Percentiles rank a stretch among this genome's conserved stretches.
Evolutionary conservation across 1,284 basidiomycete species (phyloP).

Genomic region (Leucoagaricus sp.): DNA sequence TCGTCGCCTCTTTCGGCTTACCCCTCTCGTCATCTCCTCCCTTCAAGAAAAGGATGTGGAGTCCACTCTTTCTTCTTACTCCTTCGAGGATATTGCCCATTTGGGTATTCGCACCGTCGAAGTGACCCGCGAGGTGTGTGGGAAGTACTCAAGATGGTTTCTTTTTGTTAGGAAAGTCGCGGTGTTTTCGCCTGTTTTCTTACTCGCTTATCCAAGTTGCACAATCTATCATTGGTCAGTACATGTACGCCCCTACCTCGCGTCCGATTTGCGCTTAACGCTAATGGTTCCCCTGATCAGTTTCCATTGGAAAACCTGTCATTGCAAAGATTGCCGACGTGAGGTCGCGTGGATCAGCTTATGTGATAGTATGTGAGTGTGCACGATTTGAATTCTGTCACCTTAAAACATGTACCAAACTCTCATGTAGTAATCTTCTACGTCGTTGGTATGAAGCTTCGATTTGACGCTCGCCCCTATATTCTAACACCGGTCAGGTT

Average conservation of each 20-base stretch:
- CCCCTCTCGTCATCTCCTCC: not conserved
- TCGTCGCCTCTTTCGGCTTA: not conserved
- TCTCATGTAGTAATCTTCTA: slow-evolving; percentile 52
- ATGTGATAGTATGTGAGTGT: slow-evolving; percentile 62
- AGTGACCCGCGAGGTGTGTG: slow-evolving; percentile 53
- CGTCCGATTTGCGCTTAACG: not conserved
- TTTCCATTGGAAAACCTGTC: slow-evolving; percentile 66
- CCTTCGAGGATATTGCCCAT: slow-evolving; percentile 32
- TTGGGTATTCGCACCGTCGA: slow-evolving; percentile 53
- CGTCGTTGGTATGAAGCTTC: slow-evolving; percentile 37
- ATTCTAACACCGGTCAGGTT: slow-evolving; percentile 38
- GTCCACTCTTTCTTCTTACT: slow-evolving; percentile 8
- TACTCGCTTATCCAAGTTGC: slow-evolving; percentile 47
- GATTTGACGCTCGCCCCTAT: slow-evolving; percentile 20
- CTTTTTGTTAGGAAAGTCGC: slow-evolving; percentile 57
- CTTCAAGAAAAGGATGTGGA: slow-evolving; percentile 18
- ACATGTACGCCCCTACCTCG: not conserved
- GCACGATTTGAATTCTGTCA: not conserved
- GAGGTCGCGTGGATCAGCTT: slow-evolving; percentile 57
- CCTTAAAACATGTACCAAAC: not conserved
- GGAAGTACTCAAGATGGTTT: slow-evolving; percentile 57
- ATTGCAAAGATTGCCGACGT: slow-evolving; percentile 82
- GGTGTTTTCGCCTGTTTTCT: not conserved
- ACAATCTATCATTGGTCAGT: slow-evolving; percentile 58
- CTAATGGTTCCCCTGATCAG: slow-evolving; percentile 21